Base-by-base conservation (phyloP, 495 filamentous ascomycete species). In the Endocarpon pusillum region DNA sequence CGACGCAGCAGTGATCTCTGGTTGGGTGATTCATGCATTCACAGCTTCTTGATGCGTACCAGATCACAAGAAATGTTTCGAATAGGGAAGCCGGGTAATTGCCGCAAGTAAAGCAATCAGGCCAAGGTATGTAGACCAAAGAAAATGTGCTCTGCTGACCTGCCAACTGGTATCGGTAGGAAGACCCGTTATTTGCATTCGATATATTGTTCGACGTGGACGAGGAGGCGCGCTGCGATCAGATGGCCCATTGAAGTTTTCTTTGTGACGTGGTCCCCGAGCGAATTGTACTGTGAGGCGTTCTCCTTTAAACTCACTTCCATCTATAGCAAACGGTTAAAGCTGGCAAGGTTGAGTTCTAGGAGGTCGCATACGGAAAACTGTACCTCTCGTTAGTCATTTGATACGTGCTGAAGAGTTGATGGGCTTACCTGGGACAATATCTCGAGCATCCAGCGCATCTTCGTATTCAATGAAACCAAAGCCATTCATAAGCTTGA, bases 401-500 rank as follows among this genome's bases (percentile, higher is more conserved):
- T n/a, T n/a, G n/a, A n/a, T n/a, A n/a, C n/a, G n/a, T n/a, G n/a
- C n/a, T n/a, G n/a, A n/a, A n/a, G 6, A 27, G 33, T 21, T 42
- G 38, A 31, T 41, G 8, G 21, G 14, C 74, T 59, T 69, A 97
- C 89, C 84, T 52, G 89, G 89, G 40, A 97, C 89, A 27, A 96
- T 83, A 59, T 96, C 89, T 43, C 85, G 77, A 39, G 89, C 91
- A 66, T 96, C 89, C 70, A 92, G 77, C 24, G 83, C 71, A 66
- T 94, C 89, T 53, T 94, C 87, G 57, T 96, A 97, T 55, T 97
- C 91, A 51, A 97, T 91, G 59, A 97, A 97, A 55, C 89, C 89
- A 51, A 97, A 97, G 42, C 89, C 89, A 54, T 91, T 94, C 91
- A 96, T 97, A 42, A 97, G 75, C 66, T 97, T 97, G 66, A 97